Conservation (phyloP, 2,329 filamentous ascomycete genomes). For the Penicillium concentricum region DNA sequence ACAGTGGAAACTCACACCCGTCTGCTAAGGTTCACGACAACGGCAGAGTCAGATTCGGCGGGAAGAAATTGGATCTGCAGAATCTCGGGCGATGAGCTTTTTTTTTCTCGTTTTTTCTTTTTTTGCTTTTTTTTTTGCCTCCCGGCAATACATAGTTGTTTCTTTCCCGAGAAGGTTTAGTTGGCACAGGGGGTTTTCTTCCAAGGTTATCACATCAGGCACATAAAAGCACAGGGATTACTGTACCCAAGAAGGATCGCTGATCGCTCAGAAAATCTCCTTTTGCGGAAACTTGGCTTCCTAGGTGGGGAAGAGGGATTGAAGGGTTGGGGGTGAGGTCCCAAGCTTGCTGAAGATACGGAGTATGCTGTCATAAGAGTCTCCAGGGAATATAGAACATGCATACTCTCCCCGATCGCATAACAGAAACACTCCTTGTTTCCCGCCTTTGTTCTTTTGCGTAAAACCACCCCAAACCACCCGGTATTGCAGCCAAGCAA, state of each 20-base stretch:
- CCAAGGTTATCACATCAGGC: constrained; percentile 5
- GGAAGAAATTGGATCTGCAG: constrained; percentile 10
- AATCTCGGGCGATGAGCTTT: constrained; percentile 8
- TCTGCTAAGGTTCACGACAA: constrained; percentile 5
- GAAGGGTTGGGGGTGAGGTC: constrained; percentile 1
- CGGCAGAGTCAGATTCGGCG: constrained; percentile 1
- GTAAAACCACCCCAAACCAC: neutral
- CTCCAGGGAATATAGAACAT: neutral
- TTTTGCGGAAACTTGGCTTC: constrained; percentile 5
- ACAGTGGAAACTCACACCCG: constrained; percentile 12
- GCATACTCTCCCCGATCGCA: neutral
- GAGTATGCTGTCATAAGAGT: neutral
- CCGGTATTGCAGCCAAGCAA: constrained; percentile 7
- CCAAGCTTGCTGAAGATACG: neutral
- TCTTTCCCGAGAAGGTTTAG: constrained; percentile 5
- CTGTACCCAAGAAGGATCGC: neutral
- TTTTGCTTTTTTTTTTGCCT: neutral
- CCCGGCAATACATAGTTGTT: neutral
- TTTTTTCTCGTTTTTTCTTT: neutral
- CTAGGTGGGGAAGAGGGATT: neutral
- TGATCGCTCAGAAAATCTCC: constrained; percentile 17
- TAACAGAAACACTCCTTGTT: neutral
- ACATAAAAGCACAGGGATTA: neutral
- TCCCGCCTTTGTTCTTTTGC: constrained; percentile 5
- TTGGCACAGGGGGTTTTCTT: neutral